Conservation (phyloP, 2,329 filamentous ascomycete genomes). For the Fusarium odoratissimum region DNA sequence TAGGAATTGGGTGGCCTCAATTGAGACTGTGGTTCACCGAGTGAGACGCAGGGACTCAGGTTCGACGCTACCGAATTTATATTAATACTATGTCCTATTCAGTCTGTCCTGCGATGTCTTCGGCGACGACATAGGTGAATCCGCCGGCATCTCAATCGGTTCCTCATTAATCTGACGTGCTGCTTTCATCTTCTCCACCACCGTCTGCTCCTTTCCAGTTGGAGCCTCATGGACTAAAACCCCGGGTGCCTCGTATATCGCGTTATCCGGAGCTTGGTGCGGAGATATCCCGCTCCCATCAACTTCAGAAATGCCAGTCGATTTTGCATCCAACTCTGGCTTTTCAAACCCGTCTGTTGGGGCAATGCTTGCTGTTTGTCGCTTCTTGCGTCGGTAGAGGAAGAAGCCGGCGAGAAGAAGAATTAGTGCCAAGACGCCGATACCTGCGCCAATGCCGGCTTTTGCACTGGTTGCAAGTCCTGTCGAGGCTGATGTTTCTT, state of each 20-base stretch:
- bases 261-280: background rate
- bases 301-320: background rate
- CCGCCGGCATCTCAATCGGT: conserved; percentile 2
- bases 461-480: background rate
- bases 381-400: background rate
- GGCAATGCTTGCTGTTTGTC: background rate
- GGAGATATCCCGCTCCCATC: background rate
- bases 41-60: accelerated
- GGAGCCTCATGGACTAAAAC: background rate
- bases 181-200: background rate
- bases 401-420: background rate
- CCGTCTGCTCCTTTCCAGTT: background rate
- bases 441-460: conserved; percentile 1
- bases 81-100: background rate
- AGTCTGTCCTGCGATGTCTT: background rate
- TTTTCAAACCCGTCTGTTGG: background rate
- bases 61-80: background rate
- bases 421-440: background rate
- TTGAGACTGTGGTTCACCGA: accelerated
- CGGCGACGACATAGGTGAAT: background rate
- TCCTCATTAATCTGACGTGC: background rate
- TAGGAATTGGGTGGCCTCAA: accelerated
- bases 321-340: background rate
- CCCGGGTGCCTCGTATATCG: background rate
- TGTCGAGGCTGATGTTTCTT: background rate